phyloP scores from a whole-genome alignment of 805 yeast species.

The Candida multigemmis region DNA sequence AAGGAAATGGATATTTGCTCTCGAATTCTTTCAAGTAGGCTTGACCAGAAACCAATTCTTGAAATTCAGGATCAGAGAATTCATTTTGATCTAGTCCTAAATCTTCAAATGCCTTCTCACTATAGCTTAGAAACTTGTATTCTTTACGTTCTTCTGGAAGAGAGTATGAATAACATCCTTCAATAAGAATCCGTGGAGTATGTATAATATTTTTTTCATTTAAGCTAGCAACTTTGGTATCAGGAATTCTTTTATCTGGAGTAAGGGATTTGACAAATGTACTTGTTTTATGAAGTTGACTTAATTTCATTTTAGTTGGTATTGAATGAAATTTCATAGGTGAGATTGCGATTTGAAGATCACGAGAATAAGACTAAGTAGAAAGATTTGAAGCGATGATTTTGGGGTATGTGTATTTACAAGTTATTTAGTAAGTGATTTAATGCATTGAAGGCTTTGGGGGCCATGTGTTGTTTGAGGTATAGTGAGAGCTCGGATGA shows the following conservation, averaged over 20 bases:
- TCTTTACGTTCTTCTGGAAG: slow-evolving; percentile 53
- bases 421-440: too few relatives aligned
- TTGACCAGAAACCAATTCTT: slow-evolving; percentile 55
- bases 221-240: slow-evolving; percentile 13
- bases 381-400: too few relatives aligned
- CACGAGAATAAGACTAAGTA: too few relatives aligned
- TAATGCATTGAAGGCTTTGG: too few relatives aligned
- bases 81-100: slow-evolving; percentile 42
- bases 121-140: slow-evolving; percentile 47
- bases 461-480: too few relatives aligned
- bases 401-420: too few relatives aligned
- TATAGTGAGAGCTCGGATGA: too few relatives aligned
- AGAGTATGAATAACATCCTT: slow-evolving; percentile 68
- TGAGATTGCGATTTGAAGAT: too few relatives aligned
- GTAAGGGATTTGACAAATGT: slow-evolving; percentile 15
- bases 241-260: slow-evolving; percentile 21
- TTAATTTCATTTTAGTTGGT: slow-evolving; percentile 9
- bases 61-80: slow-evolving; percentile 34
- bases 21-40: slow-evolving; percentile 9
- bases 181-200: slow-evolving; percentile 29
- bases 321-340: too few relatives aligned
- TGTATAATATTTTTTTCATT: slow-evolving; percentile 22
- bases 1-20: slow-evolving; percentile 56
- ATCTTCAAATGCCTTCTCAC: slow-evolving; percentile 52
- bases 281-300: slow-evolving; percentile 19